Evolutionary conservation across 768 basidiomycete genomes (phyloP).

Genomic region (Mrakia blollopis): DNA sequence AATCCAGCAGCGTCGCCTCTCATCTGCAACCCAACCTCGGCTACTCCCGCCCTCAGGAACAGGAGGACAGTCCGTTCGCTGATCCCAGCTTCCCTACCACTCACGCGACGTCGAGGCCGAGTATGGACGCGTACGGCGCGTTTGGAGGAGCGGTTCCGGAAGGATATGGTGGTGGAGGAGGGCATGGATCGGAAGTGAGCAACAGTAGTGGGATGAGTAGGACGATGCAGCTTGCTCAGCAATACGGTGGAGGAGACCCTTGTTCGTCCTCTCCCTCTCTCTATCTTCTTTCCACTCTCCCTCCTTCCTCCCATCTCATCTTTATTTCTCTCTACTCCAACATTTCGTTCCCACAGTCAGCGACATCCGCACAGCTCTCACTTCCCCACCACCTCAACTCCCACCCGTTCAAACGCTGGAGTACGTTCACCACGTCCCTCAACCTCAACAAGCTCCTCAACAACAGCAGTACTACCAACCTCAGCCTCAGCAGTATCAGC

Average conservation of each 20-base stretch:
- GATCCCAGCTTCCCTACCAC: slow-evolving; percentile 41
- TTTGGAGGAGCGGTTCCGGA: slow-evolving; percentile 81
- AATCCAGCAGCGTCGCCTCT: slow-evolving; percentile 28
- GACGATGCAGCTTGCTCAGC: slow-evolving; percentile 68
- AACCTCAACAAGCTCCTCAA: slow-evolving; percentile 3
- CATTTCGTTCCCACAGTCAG: neutral
- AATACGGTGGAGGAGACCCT: neutral
- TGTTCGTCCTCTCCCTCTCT: neutral
- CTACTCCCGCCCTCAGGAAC: slow-evolving; percentile 38
- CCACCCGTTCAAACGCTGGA: neutral
- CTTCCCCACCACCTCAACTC: slow-evolving; percentile 1
- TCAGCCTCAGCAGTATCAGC: slow-evolving; percentile 5
- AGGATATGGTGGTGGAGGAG: slow-evolving; percentile 52
- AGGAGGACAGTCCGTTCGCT: slow-evolving; percentile 47
- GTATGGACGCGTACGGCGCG: slow-evolving; percentile 83
- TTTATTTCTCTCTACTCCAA: no score
- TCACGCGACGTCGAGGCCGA: slow-evolving; percentile 45
- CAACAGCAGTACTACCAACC: slow-evolving; percentile 17
- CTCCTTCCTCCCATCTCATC: neutral
- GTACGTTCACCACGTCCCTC: neutral
- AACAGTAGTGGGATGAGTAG: slow-evolving; percentile 58
- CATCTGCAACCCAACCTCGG: neutral
- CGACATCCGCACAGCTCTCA: slow-evolving; percentile 11
- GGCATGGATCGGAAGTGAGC: neutral
- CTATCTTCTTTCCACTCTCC: neutral